Evolutionary conservation across 805 yeast genomes (phyloP).

Genomic region (Saturnispora mendoncae): DNA sequence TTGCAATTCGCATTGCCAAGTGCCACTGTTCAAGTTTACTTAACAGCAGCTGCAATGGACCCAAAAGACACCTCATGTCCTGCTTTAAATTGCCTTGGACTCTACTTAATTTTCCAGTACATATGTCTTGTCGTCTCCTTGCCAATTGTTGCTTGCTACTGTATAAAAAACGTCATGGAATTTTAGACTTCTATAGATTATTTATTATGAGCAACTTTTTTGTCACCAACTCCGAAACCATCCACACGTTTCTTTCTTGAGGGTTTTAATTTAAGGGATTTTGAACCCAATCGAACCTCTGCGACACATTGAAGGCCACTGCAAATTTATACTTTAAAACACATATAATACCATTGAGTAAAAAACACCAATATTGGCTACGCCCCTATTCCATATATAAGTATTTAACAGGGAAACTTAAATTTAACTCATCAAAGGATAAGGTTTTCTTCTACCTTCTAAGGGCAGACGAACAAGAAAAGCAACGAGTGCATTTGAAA

Average conservation of each 20-base stretch:
- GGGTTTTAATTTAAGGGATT: too few relatives aligned
- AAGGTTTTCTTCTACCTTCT: constrained; percentile 23
- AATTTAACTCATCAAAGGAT: constrained; percentile 17
- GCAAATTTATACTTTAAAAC: too few relatives aligned
- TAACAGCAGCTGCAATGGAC: constrained; percentile 48
- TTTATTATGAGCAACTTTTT: not conserved
- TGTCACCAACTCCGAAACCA: not conserved
- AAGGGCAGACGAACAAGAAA: constrained; percentile 16
- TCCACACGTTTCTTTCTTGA: too few relatives aligned
- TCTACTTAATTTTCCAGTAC: constrained; percentile 43
- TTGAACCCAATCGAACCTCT: too few relatives aligned
- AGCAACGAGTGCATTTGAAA: constrained; percentile 12
- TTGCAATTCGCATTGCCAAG: constrained; percentile 46
- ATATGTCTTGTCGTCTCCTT: constrained; percentile 36
- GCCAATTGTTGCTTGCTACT: constrained; percentile 43
- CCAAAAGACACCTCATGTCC: constrained; percentile 35
- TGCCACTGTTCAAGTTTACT: constrained; percentile 51
- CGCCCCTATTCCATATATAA: constrained; percentile 4
- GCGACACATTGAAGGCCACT: too few relatives aligned
- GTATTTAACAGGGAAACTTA: constrained; percentile 1
- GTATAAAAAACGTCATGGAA: constrained; percentile 26
- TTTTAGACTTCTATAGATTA: constrained; percentile 8
- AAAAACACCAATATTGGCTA: constrained; percentile 19
- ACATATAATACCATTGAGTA: not conserved
- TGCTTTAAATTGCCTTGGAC: constrained; percentile 50